A percentile compares a stretch with the other conserved stretches of the same genome.
These are phyloP conservation scores for Mycosphaerelloides madeirae DNA, from an alignment of 2,329 filamentous ascomycete genomes.

Conservation along the genomic window DNA sequence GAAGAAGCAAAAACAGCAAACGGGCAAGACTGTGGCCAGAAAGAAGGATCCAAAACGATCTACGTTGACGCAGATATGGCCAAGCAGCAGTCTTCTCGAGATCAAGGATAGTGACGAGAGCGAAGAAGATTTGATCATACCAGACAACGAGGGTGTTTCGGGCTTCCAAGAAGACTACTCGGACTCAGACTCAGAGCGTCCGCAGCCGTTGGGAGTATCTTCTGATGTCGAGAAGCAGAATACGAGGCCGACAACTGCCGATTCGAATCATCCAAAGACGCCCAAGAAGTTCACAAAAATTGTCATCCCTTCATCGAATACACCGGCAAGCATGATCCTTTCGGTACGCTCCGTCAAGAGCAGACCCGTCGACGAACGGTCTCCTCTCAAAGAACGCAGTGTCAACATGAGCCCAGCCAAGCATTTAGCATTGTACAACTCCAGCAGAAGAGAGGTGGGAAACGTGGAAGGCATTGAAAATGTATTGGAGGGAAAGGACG, in stretches of 20 bases:
- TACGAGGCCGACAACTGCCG: conserved; percentile 14
- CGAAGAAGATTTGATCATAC: neutral
- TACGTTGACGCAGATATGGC: conserved; percentile 10
- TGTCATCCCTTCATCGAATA: conserved; percentile 17
- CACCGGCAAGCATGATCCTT: conserved; percentile 13
- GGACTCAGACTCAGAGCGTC: neutral
- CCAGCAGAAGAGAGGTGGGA: neutral
- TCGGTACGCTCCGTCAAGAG: conserved; percentile 4
- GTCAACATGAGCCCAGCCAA: conserved; percentile 6
- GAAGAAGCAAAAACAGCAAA: conserved; percentile 1
- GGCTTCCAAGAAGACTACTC: neutral
- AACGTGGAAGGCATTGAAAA: neutral
- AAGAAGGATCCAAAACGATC: conserved; percentile 1
- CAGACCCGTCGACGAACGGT: conserved; percentile 2
- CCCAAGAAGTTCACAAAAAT: conserved; percentile 7
- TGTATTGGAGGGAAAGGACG: neutral
- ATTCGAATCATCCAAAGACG: conserved; percentile 9
- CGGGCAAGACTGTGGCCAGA: neutral
- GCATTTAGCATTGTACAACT: neutral
- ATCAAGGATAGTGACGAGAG: conserved; percentile 4
- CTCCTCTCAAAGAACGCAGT: conserved; percentile 19
- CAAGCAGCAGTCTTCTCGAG: neutral
- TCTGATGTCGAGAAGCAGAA: conserved; percentile 5
- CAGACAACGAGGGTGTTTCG: neutral
- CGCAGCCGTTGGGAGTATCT: no score